Evolutionary conservation across 176 grass and related monocot genomes (phyloP), one percentile per base, ranked within the genome.

Genomic region (Lolium rigidum): DNA sequence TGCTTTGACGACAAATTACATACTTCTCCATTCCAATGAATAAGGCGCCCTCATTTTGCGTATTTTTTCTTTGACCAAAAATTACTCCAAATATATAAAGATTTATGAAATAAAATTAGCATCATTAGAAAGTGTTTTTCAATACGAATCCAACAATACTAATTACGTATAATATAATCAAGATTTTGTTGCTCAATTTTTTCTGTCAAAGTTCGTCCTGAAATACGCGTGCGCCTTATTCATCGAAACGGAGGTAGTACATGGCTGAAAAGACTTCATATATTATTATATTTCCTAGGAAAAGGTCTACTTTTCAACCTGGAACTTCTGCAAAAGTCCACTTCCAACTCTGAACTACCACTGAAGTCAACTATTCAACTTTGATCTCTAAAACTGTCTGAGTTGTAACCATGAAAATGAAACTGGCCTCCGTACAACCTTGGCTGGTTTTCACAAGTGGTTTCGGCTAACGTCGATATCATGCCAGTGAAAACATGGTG

Each of bases 371-470:
- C 38, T 21, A 43, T 43, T 11, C 18, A 71, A 71, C 44, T 74
- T 49, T 50, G 70, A 24, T 15, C 11, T 74, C 71, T 26, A 74
- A 74, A 51, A 50, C 14, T 1, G n/a, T 51, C 13, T 28, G 22
- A 25, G 46, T 74, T 51, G 71, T 46, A 74, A 74, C 22, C 71
- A 50, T 74, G 46, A 74, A 74, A 74, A 28, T 16, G 3, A 74
- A 74, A 50, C 13, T 2, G 7, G 3, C 13, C 0, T 6, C 22
- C 28, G 50, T 74, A 28, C 46, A 50, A 74, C 22, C 6, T 50
- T 74, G 46, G 46, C 48, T 74, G 13, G 46, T 74, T 75, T 75
- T 75, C 22, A 17, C 7, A 75, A 75, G 46, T 75, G 72, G 46
- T 49, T 75, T 75, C 14, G 7, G 47, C 12, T 75, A 47, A 28